These are phyloP conservation scores for Nigrospora osmanthi DNA, from an alignment of 2,329 filamentous ascomycete species.

Conservation along the genomic window DNA sequence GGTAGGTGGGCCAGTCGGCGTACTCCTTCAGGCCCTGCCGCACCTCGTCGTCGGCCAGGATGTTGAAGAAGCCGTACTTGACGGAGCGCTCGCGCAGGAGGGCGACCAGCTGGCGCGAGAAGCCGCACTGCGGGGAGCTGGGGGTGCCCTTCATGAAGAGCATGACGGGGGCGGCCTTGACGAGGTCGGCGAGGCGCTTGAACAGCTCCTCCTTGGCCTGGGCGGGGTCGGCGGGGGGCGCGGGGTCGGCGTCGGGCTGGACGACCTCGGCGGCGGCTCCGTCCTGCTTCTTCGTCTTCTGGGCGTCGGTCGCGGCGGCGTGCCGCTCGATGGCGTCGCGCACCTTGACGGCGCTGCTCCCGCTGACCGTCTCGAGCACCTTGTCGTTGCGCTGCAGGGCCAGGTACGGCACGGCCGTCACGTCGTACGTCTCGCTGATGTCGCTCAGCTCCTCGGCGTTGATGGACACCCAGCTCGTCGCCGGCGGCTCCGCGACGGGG, in stretches of 20 bases:
- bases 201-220: conserved; percentile 78
- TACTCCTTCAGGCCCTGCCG: conserved; percentile 93
- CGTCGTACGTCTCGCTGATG: conserved; percentile 85
- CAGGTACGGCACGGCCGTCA: conserved; percentile 88
- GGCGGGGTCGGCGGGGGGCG: conserved; percentile 34
- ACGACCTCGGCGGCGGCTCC: conserved; percentile 23
- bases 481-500: conserved; percentile 53
- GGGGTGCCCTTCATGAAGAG: conserved; percentile 98
- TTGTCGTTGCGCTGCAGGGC: conserved; percentile 71
- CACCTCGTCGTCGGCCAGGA: conserved; percentile 94
- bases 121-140: conserved; percentile 80
- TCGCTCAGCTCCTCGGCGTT: conserved; percentile 94
- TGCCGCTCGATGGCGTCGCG: conserved; percentile 79
- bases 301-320: no score
- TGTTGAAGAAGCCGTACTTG: conserved; percentile 99
- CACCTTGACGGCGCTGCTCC: conserved; percentile 81
- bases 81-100: conserved; percentile 84
- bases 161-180: conserved; percentile 96
- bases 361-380: conserved; percentile 78
- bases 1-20: conserved; percentile 98
- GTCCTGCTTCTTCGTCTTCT: no score
- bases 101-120: conserved; percentile 81
- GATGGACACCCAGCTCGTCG: conserved; percentile 78
- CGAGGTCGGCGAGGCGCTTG: conserved; percentile 71
- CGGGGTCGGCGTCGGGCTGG: conserved; percentile 5